These are phyloP conservation scores for Phyllosticta paracitricarpa DNA, from an alignment of 2,329 filamentous ascomycete species.

Conservation along the genomic window DNA sequence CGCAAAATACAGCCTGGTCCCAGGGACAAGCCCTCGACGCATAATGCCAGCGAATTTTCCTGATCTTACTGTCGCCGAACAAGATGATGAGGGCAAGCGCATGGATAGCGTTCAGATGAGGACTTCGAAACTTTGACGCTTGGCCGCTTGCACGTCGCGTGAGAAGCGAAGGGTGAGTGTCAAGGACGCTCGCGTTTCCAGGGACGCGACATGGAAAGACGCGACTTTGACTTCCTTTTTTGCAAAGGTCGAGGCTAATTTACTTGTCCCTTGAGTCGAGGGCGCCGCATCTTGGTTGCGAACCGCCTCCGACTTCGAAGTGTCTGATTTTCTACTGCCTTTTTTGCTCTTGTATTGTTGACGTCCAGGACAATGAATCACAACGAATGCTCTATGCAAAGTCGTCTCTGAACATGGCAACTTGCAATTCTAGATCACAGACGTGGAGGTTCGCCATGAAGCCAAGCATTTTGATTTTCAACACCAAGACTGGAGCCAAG, in stretches of 20 bases:
- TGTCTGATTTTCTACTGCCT: background rate
- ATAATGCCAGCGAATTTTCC: slow-evolving; percentile 71
- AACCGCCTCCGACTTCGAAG: background rate
- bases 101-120: slow-evolving; percentile 49
- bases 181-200: background rate
- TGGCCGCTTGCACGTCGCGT: background rate
- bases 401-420: background rate
- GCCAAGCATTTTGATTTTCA: slow-evolving; percentile 9
- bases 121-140: slow-evolving; percentile 12
- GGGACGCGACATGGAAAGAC: background rate
- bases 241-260: background rate
- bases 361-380: background rate
- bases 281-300: background rate
- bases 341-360: background rate
- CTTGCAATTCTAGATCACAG: background rate
- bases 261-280: background rate
- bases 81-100: slow-evolving; percentile 67
- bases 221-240: background rate
- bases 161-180: background rate
- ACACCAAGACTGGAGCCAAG: slow-evolving; percentile 3
- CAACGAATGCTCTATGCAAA: background rate
- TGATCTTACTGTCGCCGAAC: slow-evolving; percentile 61
- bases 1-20: slow-evolving; percentile 58
- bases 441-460: background rate
- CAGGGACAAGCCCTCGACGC: slow-evolving; percentile 52